Evolutionary conservation across 2,329 filamentous ascomycete genomes (phyloP), one percentile per base, ranked within the genome.

Genomic region (Fusarium hostae): DNA sequence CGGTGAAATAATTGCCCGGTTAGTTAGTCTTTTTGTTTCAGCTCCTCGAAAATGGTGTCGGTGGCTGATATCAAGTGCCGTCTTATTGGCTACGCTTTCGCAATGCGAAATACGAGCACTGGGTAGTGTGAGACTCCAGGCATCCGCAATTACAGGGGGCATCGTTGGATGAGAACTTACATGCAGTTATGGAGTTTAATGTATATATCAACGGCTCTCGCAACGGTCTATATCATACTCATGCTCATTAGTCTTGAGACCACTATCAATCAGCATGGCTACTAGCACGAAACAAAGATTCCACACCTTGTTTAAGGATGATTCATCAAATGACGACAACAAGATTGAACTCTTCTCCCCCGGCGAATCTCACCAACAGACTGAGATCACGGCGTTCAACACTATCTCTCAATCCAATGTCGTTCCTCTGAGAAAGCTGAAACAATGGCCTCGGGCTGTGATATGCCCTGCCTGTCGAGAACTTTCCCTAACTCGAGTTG

Each of bases 381-480:
- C 51, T 9, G 62, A 67, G 1, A 57, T 71, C 12, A 62, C 62
- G 0, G 66, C 74, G 1, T 76, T 76, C 16, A 62, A 69, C 12
- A 70, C 66, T 6, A 67, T 76, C 20, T 75, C 74, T 0, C 56
- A 56, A 6, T 70, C 73, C 5, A 61, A 59, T 10, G 24, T 67
- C 6, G 62, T 76, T 5, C 72, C 74, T n/a, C 51, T 76, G 1
- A 61, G 64, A 32, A 66, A 76, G 13, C 37, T 76, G 9, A 69
- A 66, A 4, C 59, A 75, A 30, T 76, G 74, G 74, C 74, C 74
- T 3, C 47, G 74, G 18, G 70, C 69, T 5, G 51, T 76, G 3
- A 15, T 60, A 2, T 76, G 74, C 18, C 74, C 74, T 6, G 72
- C 74, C 4, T 76, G 74, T 34, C 66, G 60, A 24, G 72, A 74